Conservation (phyloP, 306 rosid species). For the Quercus dentata region DNA sequence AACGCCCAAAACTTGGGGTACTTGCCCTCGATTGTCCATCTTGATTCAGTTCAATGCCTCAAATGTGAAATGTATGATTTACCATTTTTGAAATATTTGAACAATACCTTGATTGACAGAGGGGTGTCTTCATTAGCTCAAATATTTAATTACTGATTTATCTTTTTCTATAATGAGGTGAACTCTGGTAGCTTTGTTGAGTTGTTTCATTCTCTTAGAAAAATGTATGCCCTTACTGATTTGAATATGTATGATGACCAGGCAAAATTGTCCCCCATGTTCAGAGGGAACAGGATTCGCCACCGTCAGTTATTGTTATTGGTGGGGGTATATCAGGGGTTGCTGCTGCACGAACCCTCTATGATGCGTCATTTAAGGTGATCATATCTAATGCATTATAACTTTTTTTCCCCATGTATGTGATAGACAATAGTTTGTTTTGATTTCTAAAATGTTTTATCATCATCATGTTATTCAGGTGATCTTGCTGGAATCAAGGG, state of each 20-base stretch:
- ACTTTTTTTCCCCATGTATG: neutral
- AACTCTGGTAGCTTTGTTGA: too few relatives aligned
- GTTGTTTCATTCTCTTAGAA: neutral
- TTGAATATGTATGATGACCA: conserved; percentile 25
- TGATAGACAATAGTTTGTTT: neutral
- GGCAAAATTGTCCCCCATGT: conserved; percentile 36
- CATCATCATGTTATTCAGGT: conserved; percentile 43
- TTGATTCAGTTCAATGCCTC: too few relatives aligned
- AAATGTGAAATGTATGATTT: too few relatives aligned
- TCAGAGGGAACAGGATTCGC: conserved; percentile 26
- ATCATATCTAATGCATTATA: conserved; percentile 6
- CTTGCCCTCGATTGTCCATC: too few relatives aligned
- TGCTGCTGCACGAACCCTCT: conserved; percentile 75
- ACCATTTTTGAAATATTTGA: too few relatives aligned
- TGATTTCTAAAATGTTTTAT: conserved; percentile 19
- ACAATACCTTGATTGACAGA: too few relatives aligned
- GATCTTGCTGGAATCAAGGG: conserved; percentile 70
- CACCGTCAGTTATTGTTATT: conserved; percentile 75
- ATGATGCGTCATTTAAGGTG: conserved; percentile 77
- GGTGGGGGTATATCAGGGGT: conserved; percentile 91
- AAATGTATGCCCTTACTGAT: conserved; percentile 10
- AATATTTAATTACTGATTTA: too few relatives aligned
- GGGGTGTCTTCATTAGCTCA: too few relatives aligned
- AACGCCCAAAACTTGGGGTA: too few relatives aligned
- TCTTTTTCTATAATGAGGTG: neutral